These are phyloP conservation scores for Coniferiporia weirii DNA, from an alignment of 1,284 basidiomycete genomes.

Conservation along the genomic window DNA sequence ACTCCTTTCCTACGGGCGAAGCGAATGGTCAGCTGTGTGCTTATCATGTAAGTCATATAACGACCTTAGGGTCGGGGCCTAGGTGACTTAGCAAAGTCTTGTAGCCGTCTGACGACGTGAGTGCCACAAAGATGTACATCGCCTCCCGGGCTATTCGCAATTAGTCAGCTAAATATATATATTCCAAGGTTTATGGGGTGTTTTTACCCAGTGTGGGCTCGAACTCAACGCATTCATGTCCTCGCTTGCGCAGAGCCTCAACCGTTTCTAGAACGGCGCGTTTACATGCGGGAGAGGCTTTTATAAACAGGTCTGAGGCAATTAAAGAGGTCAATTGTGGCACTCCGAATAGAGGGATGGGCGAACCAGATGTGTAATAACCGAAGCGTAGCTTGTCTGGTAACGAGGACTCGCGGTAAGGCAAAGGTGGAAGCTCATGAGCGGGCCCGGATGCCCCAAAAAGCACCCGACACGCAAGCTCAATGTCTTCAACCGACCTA, in stretches of 20 bases:
- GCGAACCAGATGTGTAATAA: slow-evolving; percentile 57
- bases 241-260: slow-evolving; percentile 56
- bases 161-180: not conserved
- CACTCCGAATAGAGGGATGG: not conserved
- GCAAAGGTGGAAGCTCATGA: slow-evolving; percentile 40
- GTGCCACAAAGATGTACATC: slow-evolving; percentile 60
- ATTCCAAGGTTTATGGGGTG: slow-evolving; percentile 8
- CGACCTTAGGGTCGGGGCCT: slow-evolving; percentile 62
- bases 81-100: slow-evolving; percentile 62
- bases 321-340: not conserved
- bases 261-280: slow-evolving; percentile 79
- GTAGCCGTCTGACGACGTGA: slow-evolving; percentile 77
- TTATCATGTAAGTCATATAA: not conserved
- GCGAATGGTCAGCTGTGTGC: not conserved
- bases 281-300: slow-evolving; percentile 74
- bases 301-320: slow-evolving; percentile 48
- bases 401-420: slow-evolving; percentile 52
- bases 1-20: slow-evolving; percentile 41
- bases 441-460: slow-evolving; percentile 47
- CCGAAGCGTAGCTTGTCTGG: slow-evolving; percentile 63
- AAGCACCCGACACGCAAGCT: slow-evolving; percentile 47
- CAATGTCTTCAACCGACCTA: slow-evolving; percentile 64
- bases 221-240: slow-evolving; percentile 78
- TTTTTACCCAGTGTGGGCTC: slow-evolving; percentile 43
- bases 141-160: slow-evolving; percentile 39